Evolutionary conservation across 2,329 filamentous ascomycete species (phyloP).

Genomic region (Xylaria sp.): DNA sequence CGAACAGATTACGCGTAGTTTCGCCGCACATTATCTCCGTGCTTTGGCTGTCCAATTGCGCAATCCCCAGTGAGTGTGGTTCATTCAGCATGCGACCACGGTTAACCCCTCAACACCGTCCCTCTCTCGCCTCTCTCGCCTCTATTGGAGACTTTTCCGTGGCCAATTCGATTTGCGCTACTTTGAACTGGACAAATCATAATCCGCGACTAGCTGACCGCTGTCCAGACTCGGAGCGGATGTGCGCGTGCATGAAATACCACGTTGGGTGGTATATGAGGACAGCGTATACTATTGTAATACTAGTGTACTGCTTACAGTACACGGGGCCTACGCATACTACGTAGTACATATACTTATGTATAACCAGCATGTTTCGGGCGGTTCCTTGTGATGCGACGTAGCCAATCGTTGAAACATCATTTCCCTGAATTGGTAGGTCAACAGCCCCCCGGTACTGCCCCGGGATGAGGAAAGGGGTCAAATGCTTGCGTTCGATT

Average conservation of each 20-base stretch:
- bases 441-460: neutral
- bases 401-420: neutral
- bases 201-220: neutral
- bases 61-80: neutral
- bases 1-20: neutral
- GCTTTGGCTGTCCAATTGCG: neutral
- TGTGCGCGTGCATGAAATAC: constrained; percentile 6
- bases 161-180: neutral
- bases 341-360: too few relatives aligned
- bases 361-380: constrained; percentile 5
- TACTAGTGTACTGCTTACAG: too few relatives aligned
- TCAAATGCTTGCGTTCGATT: constrained; percentile 13
- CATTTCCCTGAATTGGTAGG: constrained; percentile 23
- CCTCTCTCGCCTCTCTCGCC: too few relatives aligned
- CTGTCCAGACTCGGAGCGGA: neutral
- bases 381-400: neutral
- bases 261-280: neutral
- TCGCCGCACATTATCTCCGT: neutral
- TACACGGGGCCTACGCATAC: too few relatives aligned
- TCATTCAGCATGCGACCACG: neutral
- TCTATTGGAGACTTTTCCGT: constrained; percentile 13
- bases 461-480: neutral
- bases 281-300: too few relatives aligned
- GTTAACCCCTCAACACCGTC: neutral
- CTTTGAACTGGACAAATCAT: constrained; percentile 6